Percentiles rank a stretch among this genome's conserved stretches.
Evolutionary conservation across 2,329 filamentous ascomycete genomes (phyloP).

Genomic region (Xylaria sp.): DNA sequence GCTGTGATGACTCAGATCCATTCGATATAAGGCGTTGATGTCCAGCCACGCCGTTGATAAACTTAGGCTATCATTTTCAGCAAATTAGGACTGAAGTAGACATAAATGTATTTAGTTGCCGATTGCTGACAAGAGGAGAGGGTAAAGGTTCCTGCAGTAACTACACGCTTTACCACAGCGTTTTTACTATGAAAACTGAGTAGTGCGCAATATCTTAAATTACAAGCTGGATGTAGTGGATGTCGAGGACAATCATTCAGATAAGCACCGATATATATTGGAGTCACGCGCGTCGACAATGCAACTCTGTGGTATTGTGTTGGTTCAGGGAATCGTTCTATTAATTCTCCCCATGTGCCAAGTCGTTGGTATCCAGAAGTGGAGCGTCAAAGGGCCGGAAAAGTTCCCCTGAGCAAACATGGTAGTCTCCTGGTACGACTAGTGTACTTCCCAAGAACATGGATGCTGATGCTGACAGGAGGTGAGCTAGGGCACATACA

Average conservation of each 20-base stretch:
- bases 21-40: constrained; percentile 11
- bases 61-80: constrained; percentile 2
- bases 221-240: not conserved
- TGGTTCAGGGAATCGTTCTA: not conserved
- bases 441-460: not conserved
- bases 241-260: no score
- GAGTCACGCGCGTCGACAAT: not conserved
- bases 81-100: not conserved
- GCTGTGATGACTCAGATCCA: constrained; percentile 11
- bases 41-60: constrained; percentile 11
- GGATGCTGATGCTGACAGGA: not conserved
- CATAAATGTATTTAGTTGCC: not conserved
- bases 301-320: not conserved
- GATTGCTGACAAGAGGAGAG: not conserved
- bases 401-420: constrained; percentile 10
- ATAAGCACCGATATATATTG: no score
- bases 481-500: not conserved
- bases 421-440: not conserved
- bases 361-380: constrained; percentile 12
- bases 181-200: not conserved
- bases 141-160: not conserved
- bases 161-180: not conserved
- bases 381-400: constrained; percentile 16
- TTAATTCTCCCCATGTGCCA: constrained; percentile 2
- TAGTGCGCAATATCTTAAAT: not conserved